Percentiles rank a stretch among this genome's conserved stretches.
phyloP scores from a whole-genome alignment of 768 basidiomycete genomes.

The Leccinum longicurvipes region DNA sequence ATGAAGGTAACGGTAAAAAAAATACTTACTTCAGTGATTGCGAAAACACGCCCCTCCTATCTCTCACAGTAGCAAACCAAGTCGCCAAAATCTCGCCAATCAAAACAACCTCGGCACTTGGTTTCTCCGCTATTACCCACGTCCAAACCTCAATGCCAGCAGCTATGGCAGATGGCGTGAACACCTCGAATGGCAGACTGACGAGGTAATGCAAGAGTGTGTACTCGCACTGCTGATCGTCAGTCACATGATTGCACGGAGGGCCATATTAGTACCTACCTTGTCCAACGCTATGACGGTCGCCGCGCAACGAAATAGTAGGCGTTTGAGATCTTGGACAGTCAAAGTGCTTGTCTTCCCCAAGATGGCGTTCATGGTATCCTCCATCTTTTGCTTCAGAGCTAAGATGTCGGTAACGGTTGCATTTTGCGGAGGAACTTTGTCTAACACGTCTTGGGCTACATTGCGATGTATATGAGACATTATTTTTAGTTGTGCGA shows the following conservation, averaged over 20 bases:
- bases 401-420: slow-evolving; percentile 59
- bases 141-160: slow-evolving; percentile 94
- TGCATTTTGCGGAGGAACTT: slow-evolving; percentile 56
- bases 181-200: slow-evolving; percentile 81
- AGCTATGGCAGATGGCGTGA: slow-evolving; percentile 81
- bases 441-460: slow-evolving; percentile 62
- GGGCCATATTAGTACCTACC: slow-evolving; percentile 35
- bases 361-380: slow-evolving; percentile 64
- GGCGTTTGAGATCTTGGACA: slow-evolving; percentile 76
- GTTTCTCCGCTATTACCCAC: slow-evolving; percentile 88
- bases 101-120: slow-evolving; percentile 75
- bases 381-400: slow-evolving; percentile 65
- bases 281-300: slow-evolving; percentile 66
- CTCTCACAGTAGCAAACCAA: slow-evolving; percentile 81
- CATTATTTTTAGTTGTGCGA: background rate
- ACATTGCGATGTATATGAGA: slow-evolving; percentile 1
- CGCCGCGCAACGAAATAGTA: slow-evolving; percentile 85
- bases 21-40: slow-evolving; percentile 67
- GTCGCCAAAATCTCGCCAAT: slow-evolving; percentile 84
- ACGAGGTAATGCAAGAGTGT: slow-evolving; percentile 87
- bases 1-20: background rate
- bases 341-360: slow-evolving; percentile 71
- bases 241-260: background rate
- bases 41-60: slow-evolving; percentile 82
- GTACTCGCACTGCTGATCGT: slow-evolving; percentile 65